Evolutionary conservation across 1,139 yeast species (phyloP).

Genomic region (Saccharomycopsis hybrid): DNA sequence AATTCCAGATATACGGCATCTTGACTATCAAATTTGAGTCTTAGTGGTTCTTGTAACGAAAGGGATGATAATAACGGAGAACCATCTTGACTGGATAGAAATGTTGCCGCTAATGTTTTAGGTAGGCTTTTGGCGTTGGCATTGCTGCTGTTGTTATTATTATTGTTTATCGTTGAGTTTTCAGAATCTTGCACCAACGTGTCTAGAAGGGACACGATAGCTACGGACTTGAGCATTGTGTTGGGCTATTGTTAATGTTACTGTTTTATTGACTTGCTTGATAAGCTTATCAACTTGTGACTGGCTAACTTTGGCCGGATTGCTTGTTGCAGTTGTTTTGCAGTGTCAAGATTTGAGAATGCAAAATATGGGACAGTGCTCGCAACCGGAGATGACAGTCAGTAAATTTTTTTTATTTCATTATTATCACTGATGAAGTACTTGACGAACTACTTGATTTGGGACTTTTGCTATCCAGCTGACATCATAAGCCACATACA

Average conservation of each 20-base stretch:
- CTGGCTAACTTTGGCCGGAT: too few species aligned
- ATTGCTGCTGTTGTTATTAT: not conserved
- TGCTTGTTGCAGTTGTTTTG: not conserved
- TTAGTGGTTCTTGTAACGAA: constrained; percentile 2
- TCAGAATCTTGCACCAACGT: not conserved
- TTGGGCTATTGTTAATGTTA: too few species aligned
- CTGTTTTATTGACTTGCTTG: too few species aligned
- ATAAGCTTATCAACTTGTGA: too few species aligned
- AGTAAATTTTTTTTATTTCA: not conserved
- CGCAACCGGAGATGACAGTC: not conserved
- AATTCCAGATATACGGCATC: constrained; percentile 9
- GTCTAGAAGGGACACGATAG: constrained; percentile 6
- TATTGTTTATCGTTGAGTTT: not conserved
- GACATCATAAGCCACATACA: too few species aligned
- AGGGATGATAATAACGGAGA: constrained; percentile 16
- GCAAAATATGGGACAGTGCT: not conserved
- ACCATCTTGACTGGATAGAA: constrained; percentile 15
- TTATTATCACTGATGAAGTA: not conserved
- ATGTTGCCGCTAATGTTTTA: constrained; percentile 8
- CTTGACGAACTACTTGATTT: not conserved
- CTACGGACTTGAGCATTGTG: constrained; percentile 11
- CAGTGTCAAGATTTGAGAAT: not conserved
- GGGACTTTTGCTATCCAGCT: too few species aligned
- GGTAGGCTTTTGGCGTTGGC: constrained; percentile 2
- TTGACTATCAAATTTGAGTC: constrained; percentile 1